Base-by-base conservation (phyloP, 2,329 filamentous ascomycete species). In the Endocalyx cinctus region DNA sequence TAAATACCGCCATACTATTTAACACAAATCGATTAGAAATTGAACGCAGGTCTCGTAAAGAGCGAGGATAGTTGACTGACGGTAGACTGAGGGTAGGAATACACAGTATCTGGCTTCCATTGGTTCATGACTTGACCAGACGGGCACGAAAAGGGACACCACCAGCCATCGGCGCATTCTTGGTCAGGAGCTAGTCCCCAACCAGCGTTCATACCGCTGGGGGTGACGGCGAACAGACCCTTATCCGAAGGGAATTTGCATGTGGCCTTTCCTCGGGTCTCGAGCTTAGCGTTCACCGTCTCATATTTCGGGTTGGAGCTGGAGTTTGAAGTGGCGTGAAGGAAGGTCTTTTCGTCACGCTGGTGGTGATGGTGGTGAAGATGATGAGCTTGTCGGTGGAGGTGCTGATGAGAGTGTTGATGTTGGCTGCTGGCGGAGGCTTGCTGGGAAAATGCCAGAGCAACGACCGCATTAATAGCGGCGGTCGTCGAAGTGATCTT, bases 181-280 rank as follows among this genome's bases (percentile, higher is more conserved):
- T 84, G 74, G 57, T 89, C 79, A 4, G 84, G 84, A 50, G 81
- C 84, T 76, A 89, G 79, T 26, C 84, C 85, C 79, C 84, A 90
- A 41, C 85, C 85, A 31, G 69, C 81, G 62, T 90, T 90, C 55
- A 63, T 54, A 27, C 58, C 55, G 33, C 64, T 65, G 5, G 82
- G 82, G 8, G 82, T 84, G 33, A 90, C 70, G 11, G 75, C 58
- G 27, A 87, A 74, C 51, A 89, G 62, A 33, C 82, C 81, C 18
- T 74, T 70, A 51, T 83, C 69, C 20, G 67, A 64, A 10, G 85
- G 84, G 49, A 89, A 84, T 34, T 67, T 51, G 60, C 85, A 89
- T 36, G 67, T 61, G 31, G 41, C 38, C 14, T 62, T 62, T 22
- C 65, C 63, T 46, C 76, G 70, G 60, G 78, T 79, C 48, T 69